phyloP scores from a whole-genome alignment of 2,329 filamentous ascomycete genomes.

The Phialophora tarda region DNA sequence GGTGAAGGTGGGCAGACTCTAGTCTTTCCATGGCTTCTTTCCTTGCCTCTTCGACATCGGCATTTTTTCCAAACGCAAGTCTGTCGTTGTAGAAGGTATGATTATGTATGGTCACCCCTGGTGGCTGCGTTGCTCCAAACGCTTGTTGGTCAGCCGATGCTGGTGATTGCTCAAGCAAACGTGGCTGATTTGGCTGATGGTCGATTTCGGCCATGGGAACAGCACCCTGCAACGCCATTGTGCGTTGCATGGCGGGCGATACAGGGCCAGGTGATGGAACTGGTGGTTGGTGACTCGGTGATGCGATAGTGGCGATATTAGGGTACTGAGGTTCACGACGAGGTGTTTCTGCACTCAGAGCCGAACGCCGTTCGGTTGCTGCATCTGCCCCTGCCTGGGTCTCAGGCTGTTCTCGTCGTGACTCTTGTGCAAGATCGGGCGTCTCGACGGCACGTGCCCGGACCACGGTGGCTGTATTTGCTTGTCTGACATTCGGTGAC shows the following conservation, averaged over 20 bases:
- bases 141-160: slow-evolving; percentile 30
- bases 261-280: slow-evolving; percentile 65
- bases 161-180: slow-evolving; percentile 20
- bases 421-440: slow-evolving; percentile 6
- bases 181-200: slow-evolving; percentile 45
- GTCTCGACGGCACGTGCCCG: slow-evolving; percentile 36
- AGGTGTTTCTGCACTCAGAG: neutral
- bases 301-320: slow-evolving; percentile 28
- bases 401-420: neutral
- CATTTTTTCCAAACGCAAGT: neutral
- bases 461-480: slow-evolving; percentile 41
- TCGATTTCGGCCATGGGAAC: slow-evolving; percentile 67
- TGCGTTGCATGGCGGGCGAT: slow-evolving; percentile 66
- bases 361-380: neutral
- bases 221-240: slow-evolving; percentile 67
- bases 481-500: slow-evolving; percentile 43
- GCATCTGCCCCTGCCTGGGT: neutral
- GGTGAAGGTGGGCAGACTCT: neutral
- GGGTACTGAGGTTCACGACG: slow-evolving; percentile 14
- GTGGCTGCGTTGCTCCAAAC: slow-evolving; percentile 46
- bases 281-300: slow-evolving; percentile 11
- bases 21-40: slow-evolving; percentile 21
- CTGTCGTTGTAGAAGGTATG: slow-evolving; percentile 38
- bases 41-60: slow-evolving; percentile 16
- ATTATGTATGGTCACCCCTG: slow-evolving; percentile 47